Evolutionary conservation across 177 flowering plant genomes (phyloP).

Genomic region (Telopea speciosissima): DNA sequence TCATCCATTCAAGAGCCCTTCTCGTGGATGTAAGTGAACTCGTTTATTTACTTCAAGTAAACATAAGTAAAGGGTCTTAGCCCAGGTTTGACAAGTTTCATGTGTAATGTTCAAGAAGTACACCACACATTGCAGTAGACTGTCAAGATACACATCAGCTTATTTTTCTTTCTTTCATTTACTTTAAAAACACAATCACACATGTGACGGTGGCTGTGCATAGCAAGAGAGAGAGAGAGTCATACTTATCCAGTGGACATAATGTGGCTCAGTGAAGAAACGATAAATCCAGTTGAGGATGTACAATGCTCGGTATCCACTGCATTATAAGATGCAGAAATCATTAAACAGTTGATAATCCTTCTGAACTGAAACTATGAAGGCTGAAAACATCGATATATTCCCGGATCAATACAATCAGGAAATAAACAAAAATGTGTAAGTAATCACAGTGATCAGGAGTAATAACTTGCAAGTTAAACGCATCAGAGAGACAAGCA

Average conservation of each 20-base stretch:
- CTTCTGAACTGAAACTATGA: neutral
- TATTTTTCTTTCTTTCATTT: no score
- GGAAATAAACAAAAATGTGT: no score
- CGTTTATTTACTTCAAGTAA: neutral
- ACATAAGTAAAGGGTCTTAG: neutral
- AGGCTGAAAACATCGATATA: neutral
- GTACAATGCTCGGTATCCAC: constrained; percentile 76
- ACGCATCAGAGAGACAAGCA: no score
- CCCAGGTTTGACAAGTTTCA: neutral
- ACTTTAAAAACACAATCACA: no score
- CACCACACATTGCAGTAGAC: neutral
- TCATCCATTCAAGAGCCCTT: neutral
- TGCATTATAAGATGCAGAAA: constrained; percentile 27
- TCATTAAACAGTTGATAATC: neutral
- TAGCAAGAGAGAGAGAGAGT: constrained; percentile 11
- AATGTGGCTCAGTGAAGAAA: constrained; percentile 78
- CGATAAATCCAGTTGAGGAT: constrained; percentile 91
- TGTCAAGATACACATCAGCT: neutral
- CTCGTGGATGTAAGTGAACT: neutral
- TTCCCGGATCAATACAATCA: no score
- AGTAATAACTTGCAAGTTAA: no score
- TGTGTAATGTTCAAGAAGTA: no score
- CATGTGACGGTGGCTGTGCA: neutral
- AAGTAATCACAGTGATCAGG: no score
- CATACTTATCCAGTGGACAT: constrained; percentile 85